Evolutionary conservation across 2,329 filamentous ascomycete species (phyloP).

Genomic region (Fusarium brevicatenulatum): DNA sequence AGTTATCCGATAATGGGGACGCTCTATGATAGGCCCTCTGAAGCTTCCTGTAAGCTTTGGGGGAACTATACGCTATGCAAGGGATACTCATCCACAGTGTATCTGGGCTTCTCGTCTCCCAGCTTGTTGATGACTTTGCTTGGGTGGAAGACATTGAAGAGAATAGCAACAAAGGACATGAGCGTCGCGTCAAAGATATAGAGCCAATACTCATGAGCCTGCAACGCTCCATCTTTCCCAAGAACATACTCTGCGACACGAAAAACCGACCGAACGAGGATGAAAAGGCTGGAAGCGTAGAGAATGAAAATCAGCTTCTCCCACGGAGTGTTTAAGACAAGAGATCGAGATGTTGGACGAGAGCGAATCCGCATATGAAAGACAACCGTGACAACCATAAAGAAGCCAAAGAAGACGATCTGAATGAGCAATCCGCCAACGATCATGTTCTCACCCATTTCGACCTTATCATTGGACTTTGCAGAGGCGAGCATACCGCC

Average conservation of each 20-base stretch:
- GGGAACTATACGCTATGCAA: neutral
- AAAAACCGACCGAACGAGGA: slow-evolving; percentile 54
- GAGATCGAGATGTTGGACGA: slow-evolving; percentile 20
- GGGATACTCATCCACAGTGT: neutral
- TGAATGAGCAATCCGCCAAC: slow-evolving; percentile 64
- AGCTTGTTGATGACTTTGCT: slow-evolving; percentile 30
- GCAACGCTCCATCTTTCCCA: slow-evolving; percentile 47
- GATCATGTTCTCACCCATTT: slow-evolving; percentile 58
- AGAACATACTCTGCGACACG: slow-evolving; percentile 55
- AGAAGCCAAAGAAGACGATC: slow-evolving; percentile 63
- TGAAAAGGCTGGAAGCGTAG: slow-evolving; percentile 45
- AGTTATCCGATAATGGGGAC: rapidly evolving
- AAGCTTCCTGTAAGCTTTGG: neutral
- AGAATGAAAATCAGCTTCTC: slow-evolving; percentile 42
- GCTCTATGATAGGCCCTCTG: too few relatives aligned
- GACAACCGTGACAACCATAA: slow-evolving; percentile 57
- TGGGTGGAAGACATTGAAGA: slow-evolving; percentile 40
- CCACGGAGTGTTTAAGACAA: slow-evolving; percentile 43
- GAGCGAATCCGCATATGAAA: slow-evolving; percentile 53
- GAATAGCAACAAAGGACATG: slow-evolving; percentile 45
- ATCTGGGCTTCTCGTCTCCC: slow-evolving; percentile 8
- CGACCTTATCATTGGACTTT: slow-evolving; percentile 35
- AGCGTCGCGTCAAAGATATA: slow-evolving; percentile 52
- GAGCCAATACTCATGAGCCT: slow-evolving; percentile 48
- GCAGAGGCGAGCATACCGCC: slow-evolving; percentile 39